Percentiles rank a stretch among this genome's conserved stretches.
Conservation (phyloP, 441 rosid species). For the Erodium trifolium region DNA sequence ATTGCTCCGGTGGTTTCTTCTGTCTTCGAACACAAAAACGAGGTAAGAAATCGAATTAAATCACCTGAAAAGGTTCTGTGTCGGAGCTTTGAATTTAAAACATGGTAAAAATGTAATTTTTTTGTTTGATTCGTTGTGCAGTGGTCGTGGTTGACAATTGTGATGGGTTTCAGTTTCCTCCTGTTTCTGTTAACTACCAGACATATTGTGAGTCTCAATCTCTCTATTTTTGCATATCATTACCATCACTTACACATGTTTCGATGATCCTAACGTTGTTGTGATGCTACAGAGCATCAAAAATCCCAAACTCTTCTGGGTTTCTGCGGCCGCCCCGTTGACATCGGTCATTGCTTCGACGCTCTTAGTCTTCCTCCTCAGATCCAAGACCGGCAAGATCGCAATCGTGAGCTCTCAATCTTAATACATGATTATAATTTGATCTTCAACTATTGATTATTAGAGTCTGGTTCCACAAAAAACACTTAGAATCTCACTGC, state of each 20-base stretch:
- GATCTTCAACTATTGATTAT: too few relatives aligned
- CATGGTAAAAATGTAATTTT: too few relatives aligned
- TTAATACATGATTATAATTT: too few relatives aligned
- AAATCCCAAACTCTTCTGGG: conserved; percentile 82
- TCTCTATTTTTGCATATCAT: not conserved
- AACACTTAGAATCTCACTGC: too few relatives aligned
- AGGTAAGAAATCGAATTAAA: conserved; percentile 27
- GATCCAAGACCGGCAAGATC: conserved; percentile 43
- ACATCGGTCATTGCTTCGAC: conserved; percentile 72
- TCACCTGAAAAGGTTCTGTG: too few relatives aligned
- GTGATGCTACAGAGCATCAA: conserved; percentile 51
- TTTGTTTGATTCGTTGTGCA: conserved; percentile 25
- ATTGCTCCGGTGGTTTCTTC: conserved; percentile 72
- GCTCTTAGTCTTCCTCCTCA: conserved; percentile 49
- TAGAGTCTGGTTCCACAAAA: too few relatives aligned
- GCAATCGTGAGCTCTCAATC: conserved; percentile 44
- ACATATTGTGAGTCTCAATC: conserved; percentile 57
- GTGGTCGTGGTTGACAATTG: conserved; percentile 93
- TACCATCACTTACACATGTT: not conserved
- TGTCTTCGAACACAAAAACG: conserved; percentile 57
- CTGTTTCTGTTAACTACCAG: conserved; percentile 61
- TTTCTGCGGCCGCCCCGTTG: conserved; percentile 86
- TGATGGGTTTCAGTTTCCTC: conserved; percentile 68
- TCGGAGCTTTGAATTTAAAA: too few relatives aligned
- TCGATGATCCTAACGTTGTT: not conserved